Percentiles rank a stretch among this genome's conserved stretches.
phyloP scores from a whole-genome alignment of 768 basidiomycete species.

The Hydnomerulius pinastri region DNA sequence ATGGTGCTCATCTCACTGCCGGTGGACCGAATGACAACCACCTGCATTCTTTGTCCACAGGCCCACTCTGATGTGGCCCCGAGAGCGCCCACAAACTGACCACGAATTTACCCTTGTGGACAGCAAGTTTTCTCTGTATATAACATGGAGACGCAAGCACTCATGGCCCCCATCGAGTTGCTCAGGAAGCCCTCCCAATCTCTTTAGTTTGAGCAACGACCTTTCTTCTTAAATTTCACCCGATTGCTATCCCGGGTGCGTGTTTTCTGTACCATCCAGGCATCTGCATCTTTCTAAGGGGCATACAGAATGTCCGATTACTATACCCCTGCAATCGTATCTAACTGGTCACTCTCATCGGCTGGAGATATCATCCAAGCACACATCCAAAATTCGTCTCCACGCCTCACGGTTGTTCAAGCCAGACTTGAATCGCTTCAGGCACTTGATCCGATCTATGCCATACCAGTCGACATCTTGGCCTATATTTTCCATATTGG shows the following conservation, averaged over 20 bases:
- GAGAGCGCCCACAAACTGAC: neutral
- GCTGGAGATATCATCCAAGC: neutral
- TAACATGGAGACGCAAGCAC: no score
- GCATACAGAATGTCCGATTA: neutral
- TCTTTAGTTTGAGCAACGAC: no score
- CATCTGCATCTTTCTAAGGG: neutral
- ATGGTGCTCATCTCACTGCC: no score
- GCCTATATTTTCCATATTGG: conserved; percentile 58
- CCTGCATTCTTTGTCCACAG: neutral
- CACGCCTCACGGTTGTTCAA: neutral
- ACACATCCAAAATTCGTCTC: neutral
- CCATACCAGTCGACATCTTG: conserved; percentile 37
- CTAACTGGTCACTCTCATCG: neutral
- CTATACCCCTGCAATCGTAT: neutral
- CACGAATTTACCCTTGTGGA: neutral
- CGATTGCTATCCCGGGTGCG: no score
- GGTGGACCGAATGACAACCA: no score
- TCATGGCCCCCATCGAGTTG: no score
- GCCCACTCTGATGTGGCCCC: neutral
- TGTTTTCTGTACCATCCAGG: no score
- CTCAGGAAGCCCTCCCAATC: no score
- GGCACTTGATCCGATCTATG: neutral
- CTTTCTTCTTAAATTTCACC: no score
- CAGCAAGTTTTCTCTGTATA: neutral
- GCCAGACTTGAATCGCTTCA: neutral